A percentile compares a stretch with the other conserved stretches of the same genome.
Conservation (phyloP, 805 yeast genomes). For the Teunomyces funiuensis region DNA sequence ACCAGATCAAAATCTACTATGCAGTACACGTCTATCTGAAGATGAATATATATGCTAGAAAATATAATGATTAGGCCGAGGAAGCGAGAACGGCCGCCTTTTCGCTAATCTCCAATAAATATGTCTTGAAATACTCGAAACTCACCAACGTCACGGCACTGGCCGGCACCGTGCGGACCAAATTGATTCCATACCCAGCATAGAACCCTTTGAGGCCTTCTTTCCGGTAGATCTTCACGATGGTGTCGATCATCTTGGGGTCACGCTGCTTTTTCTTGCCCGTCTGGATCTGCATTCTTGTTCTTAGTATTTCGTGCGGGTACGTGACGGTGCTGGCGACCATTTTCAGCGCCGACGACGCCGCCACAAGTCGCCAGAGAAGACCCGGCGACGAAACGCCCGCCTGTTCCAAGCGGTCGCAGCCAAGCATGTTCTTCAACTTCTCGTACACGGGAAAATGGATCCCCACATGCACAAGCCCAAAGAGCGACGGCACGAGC, state of each 20-base stretch:
- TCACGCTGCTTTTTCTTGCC: slow-evolving; percentile 10
- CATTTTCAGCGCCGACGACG: slow-evolving; percentile 83
- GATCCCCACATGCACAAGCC: slow-evolving; percentile 89
- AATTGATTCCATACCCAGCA: slow-evolving; percentile 82
- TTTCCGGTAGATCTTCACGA: slow-evolving; percentile 46
- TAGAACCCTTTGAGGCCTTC: slow-evolving; percentile 87
- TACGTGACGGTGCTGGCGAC: slow-evolving; percentile 85
- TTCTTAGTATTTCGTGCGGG: slow-evolving; percentile 93
- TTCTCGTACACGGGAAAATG: slow-evolving; percentile 94
- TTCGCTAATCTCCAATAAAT: slow-evolving; percentile 39
- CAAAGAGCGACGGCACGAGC: slow-evolving; percentile 84
- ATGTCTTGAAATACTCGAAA: slow-evolving; percentile 74
- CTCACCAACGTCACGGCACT: slow-evolving; percentile 93
- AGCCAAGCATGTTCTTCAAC: slow-evolving; percentile 54
- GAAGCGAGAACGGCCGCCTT: not conserved
- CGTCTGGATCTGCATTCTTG: slow-evolving; percentile 75
- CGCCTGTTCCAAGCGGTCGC: not conserved
- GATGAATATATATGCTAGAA: too few relatives aligned
- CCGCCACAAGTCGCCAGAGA: slow-evolving; percentile 41
- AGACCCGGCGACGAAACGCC: slow-evolving; percentile 2
- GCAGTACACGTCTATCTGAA: too few relatives aligned
- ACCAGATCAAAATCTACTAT: too few relatives aligned
- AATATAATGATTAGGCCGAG: not conserved
- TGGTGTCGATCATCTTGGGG: slow-evolving; percentile 27
- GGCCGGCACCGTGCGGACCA: slow-evolving; percentile 91